Percentiles rank a stretch among this genome's conserved stretches.
Conservation (phyloP, 345 rosid species). For the Citrus australasica region DNA sequence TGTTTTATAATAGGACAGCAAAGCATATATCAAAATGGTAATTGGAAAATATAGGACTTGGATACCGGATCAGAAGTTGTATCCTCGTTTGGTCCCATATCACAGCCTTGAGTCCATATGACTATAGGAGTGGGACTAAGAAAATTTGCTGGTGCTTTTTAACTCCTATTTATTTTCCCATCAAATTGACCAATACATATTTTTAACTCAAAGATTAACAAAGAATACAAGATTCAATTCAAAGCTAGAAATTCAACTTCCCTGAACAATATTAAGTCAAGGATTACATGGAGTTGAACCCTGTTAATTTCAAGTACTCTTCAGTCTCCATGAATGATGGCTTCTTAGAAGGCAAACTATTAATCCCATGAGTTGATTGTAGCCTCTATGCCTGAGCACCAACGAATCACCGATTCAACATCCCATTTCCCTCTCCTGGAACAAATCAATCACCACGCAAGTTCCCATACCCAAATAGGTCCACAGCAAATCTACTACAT, state of each 20-base stretch:
- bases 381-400: background rate
- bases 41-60: background rate
- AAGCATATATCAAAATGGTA: background rate
- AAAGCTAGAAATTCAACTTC: background rate
- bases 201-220: background rate
- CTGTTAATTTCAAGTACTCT: background rate
- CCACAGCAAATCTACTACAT: background rate
- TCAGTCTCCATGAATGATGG: background rate
- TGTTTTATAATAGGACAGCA: background rate
- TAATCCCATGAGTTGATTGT: background rate
- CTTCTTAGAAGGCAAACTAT: background rate
- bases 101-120: background rate
- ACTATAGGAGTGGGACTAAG: no score
- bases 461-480: no score
- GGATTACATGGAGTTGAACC: background rate
- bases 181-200: background rate
- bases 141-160: background rate
- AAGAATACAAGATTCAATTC: background rate
- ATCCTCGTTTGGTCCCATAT: background rate
- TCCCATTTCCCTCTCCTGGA: background rate
- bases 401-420: background rate
- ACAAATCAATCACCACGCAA: background rate
- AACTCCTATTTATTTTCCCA: background rate
- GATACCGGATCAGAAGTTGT: background rate
- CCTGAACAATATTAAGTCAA: background rate